Evolutionary conservation across 2,329 filamentous ascomycete genomes (phyloP).

Genomic region (Taxawa tesnikishii): DNA sequence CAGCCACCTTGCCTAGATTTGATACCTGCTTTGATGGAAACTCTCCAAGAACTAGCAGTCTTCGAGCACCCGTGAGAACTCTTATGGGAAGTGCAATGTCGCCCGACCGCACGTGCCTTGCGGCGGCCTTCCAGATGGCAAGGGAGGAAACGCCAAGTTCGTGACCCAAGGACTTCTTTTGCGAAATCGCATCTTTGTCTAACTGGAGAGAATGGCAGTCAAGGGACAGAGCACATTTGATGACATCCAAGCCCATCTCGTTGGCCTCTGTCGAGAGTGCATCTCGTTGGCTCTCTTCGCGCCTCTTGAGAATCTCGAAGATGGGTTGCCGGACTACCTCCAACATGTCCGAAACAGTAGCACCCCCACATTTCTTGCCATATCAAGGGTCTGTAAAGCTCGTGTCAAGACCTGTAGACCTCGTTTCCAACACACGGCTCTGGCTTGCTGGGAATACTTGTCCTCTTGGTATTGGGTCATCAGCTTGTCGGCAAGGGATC

Average conservation of each 20-base stretch:
- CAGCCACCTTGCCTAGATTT: conserved; percentile 41
- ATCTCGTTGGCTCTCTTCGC: conserved; percentile 18
- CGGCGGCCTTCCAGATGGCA: conserved; percentile 66
- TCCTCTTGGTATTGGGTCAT: conserved; percentile 51
- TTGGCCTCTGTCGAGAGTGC: conserved; percentile 5
- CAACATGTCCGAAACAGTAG: conserved; percentile 43
- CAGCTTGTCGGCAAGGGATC: conserved; percentile 64
- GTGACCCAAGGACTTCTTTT: conserved; percentile 49
- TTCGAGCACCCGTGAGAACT: conserved; percentile 57
- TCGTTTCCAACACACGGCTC: conserved; percentile 50
- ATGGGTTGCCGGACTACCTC: conserved; percentile 53
- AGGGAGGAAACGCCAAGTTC: conserved; percentile 59
- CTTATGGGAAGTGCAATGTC: conserved; percentile 62
- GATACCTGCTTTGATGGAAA: conserved; percentile 36
- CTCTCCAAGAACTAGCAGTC: conserved; percentile 63
- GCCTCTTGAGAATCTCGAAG: conserved; percentile 19
- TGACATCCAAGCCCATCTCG: conserved; percentile 47
- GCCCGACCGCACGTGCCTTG: conserved; percentile 53
- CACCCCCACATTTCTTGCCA: conserved; percentile 17
- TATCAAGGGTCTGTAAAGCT: conserved; percentile 12
- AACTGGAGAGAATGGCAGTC: conserved; percentile 59
- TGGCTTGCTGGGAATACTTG: conserved; percentile 43
- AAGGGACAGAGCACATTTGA: conserved; percentile 54
- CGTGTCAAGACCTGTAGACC: conserved; percentile 45
- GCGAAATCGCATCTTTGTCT: conserved; percentile 55